These are phyloP conservation scores for Eucalyptus cladocalyx DNA, from an alignment of 345 rosid genomes.

Conservation along the genomic window DNA sequence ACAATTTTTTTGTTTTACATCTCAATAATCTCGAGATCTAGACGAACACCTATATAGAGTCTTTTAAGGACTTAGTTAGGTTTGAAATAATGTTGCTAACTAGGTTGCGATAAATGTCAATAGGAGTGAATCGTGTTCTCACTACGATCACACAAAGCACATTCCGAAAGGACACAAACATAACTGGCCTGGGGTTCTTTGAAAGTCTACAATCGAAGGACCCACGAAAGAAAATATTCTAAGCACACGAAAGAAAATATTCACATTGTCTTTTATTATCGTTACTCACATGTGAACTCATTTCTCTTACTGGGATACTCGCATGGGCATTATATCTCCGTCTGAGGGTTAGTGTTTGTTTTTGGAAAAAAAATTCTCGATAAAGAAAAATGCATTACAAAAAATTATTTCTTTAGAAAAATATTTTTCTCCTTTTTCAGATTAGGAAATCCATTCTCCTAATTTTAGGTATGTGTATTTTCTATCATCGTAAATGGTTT, in stretches of 20 bases:
- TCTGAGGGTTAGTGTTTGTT: neutral
- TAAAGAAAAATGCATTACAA: neutral
- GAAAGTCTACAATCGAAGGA: neutral
- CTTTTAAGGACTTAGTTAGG: neutral
- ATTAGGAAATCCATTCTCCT: neutral
- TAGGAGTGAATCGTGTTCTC: neutral
- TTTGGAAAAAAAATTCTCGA: neutral
- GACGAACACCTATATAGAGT: rapidly evolving
- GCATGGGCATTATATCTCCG: neutral
- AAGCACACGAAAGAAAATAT: neutral
- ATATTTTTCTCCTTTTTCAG: neutral
- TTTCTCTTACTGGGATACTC: neutral
- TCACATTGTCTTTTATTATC: neutral
- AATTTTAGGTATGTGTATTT: neutral
- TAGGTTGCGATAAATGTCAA: neutral
- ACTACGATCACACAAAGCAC: neutral
- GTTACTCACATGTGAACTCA: neutral
- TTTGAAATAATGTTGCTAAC: neutral
- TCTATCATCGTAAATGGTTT: neutral
- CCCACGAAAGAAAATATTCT: neutral
- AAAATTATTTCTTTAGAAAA: too few species aligned
- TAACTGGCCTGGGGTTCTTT: neutral
- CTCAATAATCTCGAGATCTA: too few species aligned
- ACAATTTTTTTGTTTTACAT: neutral
- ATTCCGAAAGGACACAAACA: neutral